Base-by-base conservation (phyloP, 495 filamentous ascomycete species). In the Aspergillus baeticus region DNA sequence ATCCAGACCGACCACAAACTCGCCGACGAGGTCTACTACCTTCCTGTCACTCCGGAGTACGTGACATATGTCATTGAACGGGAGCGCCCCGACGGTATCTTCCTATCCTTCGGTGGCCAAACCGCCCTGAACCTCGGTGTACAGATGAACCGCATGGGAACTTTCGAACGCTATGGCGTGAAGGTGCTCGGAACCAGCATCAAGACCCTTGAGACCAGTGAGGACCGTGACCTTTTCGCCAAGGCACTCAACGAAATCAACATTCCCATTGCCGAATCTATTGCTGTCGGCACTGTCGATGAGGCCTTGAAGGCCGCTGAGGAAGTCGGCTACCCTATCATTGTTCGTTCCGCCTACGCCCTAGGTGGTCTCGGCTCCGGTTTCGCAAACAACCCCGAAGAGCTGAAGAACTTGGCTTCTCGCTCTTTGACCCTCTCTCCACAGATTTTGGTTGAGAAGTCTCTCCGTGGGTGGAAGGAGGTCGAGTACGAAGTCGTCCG, bases 391-490 rank as follows among this genome's bases (percentile, higher is more conserved):
- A 92, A 96, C 75, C 83, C 87, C 60, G 89, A 96, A 64, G 93
- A 98, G 69, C 84, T 98, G 23, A 85, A 89, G 62, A 90, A 98
- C 68, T 78, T 98, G 77, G 89, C 93, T 54, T 91, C 94, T 44
- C 83, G 90, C 51, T 98, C 93, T 26, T 82, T 98, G 47, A 94
- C 92, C 37, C 84, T 98, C n/a, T 90, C 94, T 20, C 91, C 93
- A 42, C 93, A 98, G 70, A 97, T 98, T 60, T 73, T 98, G 59
- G 92, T 98, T 39, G 93, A 98, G 80, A 98, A 98, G 78, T 96
- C 92, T n/a, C 85, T 98, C 46, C 97, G 97, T 77, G 93, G 93
- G 63, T 98, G 93, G 93, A 98, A 98, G 75, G 93, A 98, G 73
- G 88, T 96, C 51, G 93, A 98, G 70, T 98, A 98, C 68, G 93